Base-by-base conservation (phyloP, 2,329 filamentous ascomycete species). In the Leptoxyphium fumago region DNA sequence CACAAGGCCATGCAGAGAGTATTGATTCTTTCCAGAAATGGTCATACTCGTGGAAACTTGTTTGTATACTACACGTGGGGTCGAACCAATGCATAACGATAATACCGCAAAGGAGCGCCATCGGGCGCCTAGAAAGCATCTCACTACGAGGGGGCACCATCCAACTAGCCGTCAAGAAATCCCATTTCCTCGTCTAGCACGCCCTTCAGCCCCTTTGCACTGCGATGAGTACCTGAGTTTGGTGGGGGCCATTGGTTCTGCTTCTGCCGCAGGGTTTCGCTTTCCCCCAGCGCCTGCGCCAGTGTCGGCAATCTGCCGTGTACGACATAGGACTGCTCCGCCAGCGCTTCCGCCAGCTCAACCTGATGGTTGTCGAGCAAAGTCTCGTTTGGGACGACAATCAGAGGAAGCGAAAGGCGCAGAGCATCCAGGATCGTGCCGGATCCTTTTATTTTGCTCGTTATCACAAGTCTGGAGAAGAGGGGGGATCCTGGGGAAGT, bases 361-460 rank as follows among this genome's bases (percentile, higher is more conserved):
- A 78, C 74, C 63, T 98, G 91, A 59, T 98, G 91, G 55, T 98
- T 89, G 57, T 93, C 80, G 54, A 94, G 73, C 0, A 98, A 73
- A 6, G 71, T 69, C 1, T 78, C 73, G 61, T 98, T 98, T 2
- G 89, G 84, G 2, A 98, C 87, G 1, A 94, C 85, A 41, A 98
- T 74, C n/a, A 96, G 68, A 2, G 84, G 80, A 0, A 87, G 68
- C 11, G 77, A 75, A 43, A 83, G 68, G 38, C 84, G 77, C 49
- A 93, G 75, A 1, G 80, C 85, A 59, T 88, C 86, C 1, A 96
- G 71, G 26, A 96, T 87, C 2, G 85, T 87, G 8, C 91, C 91
- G 10, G 89, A 88, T 13, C 89, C 88, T 94, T 42, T 5, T 13
- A 9, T n/a, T 4, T 13, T 40, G 11, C 11, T 40, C 4, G 32